Conservation (phyloP, 768 basidiomycete species). For the Kondoa subrosea region DNA sequence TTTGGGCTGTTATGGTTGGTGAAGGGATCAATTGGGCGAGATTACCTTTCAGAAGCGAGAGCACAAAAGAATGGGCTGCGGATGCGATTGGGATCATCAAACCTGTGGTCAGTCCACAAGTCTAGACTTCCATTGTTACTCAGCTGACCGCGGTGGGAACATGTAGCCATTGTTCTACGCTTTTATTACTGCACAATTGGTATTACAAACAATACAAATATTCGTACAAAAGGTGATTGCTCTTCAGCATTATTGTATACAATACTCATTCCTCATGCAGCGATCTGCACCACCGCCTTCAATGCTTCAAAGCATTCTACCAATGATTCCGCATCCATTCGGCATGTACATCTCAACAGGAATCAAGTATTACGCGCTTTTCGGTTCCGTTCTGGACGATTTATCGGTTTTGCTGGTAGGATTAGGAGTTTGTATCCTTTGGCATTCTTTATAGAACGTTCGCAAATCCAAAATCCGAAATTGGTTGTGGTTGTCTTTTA, state of each 20-base stretch:
- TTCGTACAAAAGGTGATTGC: conserved; percentile 24
- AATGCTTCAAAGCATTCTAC: conserved; percentile 23
- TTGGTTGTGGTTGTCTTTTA: neutral
- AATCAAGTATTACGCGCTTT: conserved; percentile 23
- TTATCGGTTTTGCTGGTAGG: conserved; percentile 26
- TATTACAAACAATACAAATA: conserved; percentile 26
- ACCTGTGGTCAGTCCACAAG: neutral
- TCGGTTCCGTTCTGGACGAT: conserved; percentile 26
- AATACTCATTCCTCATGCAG: neutral
- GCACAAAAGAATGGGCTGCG: neutral
- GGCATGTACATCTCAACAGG: conserved; percentile 21
- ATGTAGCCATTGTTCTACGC: conserved; percentile 25
- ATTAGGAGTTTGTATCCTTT: conserved; percentile 19
- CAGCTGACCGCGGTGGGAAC: neutral
- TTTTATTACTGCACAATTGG: conserved; percentile 28
- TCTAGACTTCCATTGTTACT: neutral
- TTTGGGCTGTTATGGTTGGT: conserved; percentile 18
- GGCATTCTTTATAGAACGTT: neutral
- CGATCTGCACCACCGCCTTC: conserved; percentile 19
- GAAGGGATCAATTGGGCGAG: neutral
- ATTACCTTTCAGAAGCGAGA: neutral
- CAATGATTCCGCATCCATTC: conserved; percentile 24
- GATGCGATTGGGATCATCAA: neutral
- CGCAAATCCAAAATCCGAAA: neutral
- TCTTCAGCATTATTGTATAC: neutral